Percentiles rank a stretch among this genome's conserved stretches.
phyloP scores from a whole-genome alignment of 805 yeast species.

The Candida patagonica region DNA sequence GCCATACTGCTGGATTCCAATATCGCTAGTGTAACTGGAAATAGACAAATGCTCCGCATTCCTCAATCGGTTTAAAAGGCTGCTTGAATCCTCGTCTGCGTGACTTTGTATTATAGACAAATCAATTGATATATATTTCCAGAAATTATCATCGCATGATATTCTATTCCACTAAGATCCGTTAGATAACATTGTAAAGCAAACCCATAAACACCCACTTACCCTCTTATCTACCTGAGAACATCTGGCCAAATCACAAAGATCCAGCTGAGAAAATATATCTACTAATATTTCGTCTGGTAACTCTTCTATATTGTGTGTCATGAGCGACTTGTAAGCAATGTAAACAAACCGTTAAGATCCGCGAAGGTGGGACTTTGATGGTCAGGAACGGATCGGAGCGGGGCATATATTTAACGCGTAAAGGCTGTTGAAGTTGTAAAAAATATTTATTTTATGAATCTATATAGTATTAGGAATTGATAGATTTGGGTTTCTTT shows the following conservation, averaged over 20 bases:
- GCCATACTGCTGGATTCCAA: no score
- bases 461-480: no score
- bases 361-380: constrained; percentile 1
- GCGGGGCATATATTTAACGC: no score
- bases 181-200: not conserved
- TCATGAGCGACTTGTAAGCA: no score
- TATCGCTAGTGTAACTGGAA: no score
- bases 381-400: no score
- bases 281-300: constrained; percentile 1
- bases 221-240: not conserved
- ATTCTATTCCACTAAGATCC: constrained; percentile 1
- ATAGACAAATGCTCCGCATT: no score
- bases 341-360: constrained; percentile 2
- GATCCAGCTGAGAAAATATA: not conserved
- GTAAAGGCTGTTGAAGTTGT: no score
- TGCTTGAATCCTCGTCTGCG: no score
- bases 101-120: not conserved
- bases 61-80: no score
- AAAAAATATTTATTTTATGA: no score
- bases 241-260: not conserved
- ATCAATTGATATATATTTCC: not conserved
- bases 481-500: no score
- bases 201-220: not conserved
- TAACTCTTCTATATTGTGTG: not conserved
- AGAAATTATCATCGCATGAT: not conserved